Percentiles rank a stretch among this genome's conserved stretches.
phyloP scores from a whole-genome alignment of 495 filamentous ascomycete genomes.

The Neurospora discreta region DNA sequence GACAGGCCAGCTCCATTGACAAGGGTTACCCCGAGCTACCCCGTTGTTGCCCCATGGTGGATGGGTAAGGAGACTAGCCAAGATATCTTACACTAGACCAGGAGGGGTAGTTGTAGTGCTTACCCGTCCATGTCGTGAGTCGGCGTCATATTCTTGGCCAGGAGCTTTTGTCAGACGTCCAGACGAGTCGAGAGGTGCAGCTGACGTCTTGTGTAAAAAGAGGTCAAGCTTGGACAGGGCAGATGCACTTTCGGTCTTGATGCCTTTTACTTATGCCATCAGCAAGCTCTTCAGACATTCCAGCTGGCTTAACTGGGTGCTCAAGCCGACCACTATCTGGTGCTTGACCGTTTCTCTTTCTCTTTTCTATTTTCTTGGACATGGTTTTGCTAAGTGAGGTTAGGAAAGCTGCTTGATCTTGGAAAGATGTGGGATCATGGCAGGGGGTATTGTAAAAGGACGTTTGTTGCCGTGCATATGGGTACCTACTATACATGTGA shows the following conservation, averaged over 20 bases:
- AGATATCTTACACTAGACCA: slow-evolving; percentile 4
- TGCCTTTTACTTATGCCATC: neutral
- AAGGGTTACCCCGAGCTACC: slow-evolving; percentile 3
- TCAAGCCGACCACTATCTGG: neutral
- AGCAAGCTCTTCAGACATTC: neutral
- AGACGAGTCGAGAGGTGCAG: neutral
- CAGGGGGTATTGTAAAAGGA: neutral
- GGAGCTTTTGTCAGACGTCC: neutral
- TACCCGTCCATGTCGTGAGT: neutral
- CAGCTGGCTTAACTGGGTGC: neutral
- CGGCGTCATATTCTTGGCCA: neutral
- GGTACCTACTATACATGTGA: neutral
- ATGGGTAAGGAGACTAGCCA: slow-evolving; percentile 6
- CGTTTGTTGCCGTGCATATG: neutral
- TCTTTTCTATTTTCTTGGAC: no score
- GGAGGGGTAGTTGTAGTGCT: slow-evolving; percentile 6
- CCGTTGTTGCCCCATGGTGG: neutral
- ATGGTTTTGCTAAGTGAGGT: neutral
- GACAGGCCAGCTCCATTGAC: slow-evolving; percentile 1
- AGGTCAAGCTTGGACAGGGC: neutral
- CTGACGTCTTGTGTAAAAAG: neutral
- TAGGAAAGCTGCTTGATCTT: neutral
- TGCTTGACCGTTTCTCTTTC: no score
- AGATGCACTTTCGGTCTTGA: neutral
- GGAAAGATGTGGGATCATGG: neutral